These are phyloP conservation scores for Odontarrhena argentea DNA, from an alignment of 345 rosid species.

Conservation along the genomic window DNA sequence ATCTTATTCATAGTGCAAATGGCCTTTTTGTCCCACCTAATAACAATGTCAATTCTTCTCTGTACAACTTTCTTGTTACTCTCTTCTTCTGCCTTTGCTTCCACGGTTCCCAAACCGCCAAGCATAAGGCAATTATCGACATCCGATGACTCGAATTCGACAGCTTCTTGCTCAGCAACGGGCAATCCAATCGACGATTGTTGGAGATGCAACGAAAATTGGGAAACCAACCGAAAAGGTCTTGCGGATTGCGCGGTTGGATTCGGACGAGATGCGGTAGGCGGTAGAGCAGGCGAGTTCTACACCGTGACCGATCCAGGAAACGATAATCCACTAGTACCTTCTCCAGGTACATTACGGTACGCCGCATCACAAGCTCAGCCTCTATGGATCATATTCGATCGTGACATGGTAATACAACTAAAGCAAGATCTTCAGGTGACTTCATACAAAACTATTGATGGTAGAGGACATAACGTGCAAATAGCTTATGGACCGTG, in stretches of 20 bases:
- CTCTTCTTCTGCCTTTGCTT: constrained; percentile 16
- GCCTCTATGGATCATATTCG: constrained; percentile 72
- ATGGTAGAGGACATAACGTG: constrained; percentile 61
- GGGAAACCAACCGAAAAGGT: constrained; percentile 57
- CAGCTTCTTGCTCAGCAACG: constrained; percentile 36
- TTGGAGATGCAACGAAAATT: constrained; percentile 64
- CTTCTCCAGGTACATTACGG: constrained; percentile 56
- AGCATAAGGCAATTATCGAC: constrained; percentile 8
- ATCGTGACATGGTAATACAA: constrained; percentile 59
- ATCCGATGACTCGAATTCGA: constrained; percentile 23
- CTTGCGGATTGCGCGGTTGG: constrained; percentile 69
- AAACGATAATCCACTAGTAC: constrained; percentile 46
- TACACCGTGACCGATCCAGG: constrained; percentile 48
- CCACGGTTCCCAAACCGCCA: constrained; percentile 26
- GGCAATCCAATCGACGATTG: constrained; percentile 72
- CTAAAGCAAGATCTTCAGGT: constrained; percentile 56
- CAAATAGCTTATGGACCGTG: constrained; percentile 66
- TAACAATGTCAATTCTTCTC: constrained; percentile 27
- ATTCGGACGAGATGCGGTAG: constrained; percentile 63
- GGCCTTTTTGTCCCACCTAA: constrained; percentile 8
- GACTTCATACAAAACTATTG: constrained; percentile 64
- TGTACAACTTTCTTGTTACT: constrained; percentile 24
- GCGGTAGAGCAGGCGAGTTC: constrained; percentile 60
- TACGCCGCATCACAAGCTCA: constrained; percentile 55
- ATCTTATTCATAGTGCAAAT: constrained; percentile 11